phyloP scores from a whole-genome alignment of 257 asterid genomes.

The Primulina eburnea region DNA sequence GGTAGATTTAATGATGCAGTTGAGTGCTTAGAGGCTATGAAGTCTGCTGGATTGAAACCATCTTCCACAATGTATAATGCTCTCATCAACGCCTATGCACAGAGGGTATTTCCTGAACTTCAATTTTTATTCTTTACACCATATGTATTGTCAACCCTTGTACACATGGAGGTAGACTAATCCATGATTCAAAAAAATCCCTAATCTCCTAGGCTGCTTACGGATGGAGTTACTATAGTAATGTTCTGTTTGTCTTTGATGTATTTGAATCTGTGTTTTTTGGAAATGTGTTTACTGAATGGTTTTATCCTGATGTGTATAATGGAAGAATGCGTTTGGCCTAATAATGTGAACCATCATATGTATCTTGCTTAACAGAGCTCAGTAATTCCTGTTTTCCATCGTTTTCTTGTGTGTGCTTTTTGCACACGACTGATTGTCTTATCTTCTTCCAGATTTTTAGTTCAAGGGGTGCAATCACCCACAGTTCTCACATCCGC shows the following conservation, averaged over 20 bases:
- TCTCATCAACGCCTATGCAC: conserved; percentile 94
- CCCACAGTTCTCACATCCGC: neutral
- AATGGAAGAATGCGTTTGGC: too few species aligned
- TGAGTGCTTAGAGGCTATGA: conserved; percentile 94
- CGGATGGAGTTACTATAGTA: neutral
- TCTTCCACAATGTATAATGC: conserved; percentile 94
- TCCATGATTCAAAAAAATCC: neutral
- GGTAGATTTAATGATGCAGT: conserved; percentile 86
- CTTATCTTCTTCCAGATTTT: neutral
- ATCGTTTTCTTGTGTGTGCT: neutral
- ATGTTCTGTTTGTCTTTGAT: neutral
- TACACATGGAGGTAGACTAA: neutral
- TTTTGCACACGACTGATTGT: neutral
- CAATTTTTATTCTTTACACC: neutral
- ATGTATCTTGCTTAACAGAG: too few species aligned
- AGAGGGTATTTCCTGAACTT: conserved; percentile 51
- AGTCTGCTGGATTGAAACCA: conserved; percentile 80
- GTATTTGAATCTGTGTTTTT: neutral
- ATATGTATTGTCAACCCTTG: neutral
- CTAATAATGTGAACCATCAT: too few species aligned
- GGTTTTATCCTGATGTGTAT: too few species aligned
- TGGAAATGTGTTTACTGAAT: neutral
- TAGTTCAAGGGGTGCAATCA: neutral
- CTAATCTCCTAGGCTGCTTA: neutral
- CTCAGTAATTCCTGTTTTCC: neutral